phyloP scores from a whole-genome alignment of 2,329 filamentous ascomycete species.

The Xylaria sp. region DNA sequence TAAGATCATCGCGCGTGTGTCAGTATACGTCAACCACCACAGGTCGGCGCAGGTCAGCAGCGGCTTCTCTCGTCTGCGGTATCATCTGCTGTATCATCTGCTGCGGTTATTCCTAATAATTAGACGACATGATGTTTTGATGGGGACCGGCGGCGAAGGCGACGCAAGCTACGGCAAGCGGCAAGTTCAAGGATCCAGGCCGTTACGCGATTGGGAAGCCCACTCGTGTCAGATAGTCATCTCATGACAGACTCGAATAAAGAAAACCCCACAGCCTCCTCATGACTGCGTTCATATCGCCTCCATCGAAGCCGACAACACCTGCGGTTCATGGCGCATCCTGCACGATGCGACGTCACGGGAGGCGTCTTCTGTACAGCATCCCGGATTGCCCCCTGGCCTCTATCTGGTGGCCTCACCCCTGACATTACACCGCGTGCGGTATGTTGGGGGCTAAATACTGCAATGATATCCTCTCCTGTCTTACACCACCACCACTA shows the following conservation, averaged over 20 bases:
- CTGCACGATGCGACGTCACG: slow-evolving; percentile 7
- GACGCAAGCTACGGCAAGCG: neutral
- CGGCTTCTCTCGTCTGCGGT: neutral
- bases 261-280: neutral
- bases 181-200: slow-evolving; percentile 2
- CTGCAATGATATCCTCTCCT: slow-evolving; percentile 10
- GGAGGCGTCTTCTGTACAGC: slow-evolving; percentile 12
- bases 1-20: slow-evolving; percentile 4
- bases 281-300: slow-evolving; percentile 8
- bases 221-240: neutral
- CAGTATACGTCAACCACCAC: neutral
- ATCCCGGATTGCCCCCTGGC: slow-evolving; percentile 10
- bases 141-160: neutral
- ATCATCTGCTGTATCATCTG: slow-evolving; percentile 4
- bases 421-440: slow-evolving; percentile 7
- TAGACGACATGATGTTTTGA: slow-evolving; percentile 8
- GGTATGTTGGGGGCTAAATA: slow-evolving; percentile 15
- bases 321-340: slow-evolving; percentile 11
- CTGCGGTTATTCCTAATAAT: neutral
- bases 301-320: slow-evolving; percentile 5
- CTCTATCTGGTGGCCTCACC: neutral
- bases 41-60: neutral
- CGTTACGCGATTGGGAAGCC: neutral
- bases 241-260: neutral
- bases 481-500: slow-evolving; percentile 11